These are phyloP conservation scores for Saitoella complicata DNA, from an alignment of 805 yeast species.

Conservation along the genomic window DNA sequence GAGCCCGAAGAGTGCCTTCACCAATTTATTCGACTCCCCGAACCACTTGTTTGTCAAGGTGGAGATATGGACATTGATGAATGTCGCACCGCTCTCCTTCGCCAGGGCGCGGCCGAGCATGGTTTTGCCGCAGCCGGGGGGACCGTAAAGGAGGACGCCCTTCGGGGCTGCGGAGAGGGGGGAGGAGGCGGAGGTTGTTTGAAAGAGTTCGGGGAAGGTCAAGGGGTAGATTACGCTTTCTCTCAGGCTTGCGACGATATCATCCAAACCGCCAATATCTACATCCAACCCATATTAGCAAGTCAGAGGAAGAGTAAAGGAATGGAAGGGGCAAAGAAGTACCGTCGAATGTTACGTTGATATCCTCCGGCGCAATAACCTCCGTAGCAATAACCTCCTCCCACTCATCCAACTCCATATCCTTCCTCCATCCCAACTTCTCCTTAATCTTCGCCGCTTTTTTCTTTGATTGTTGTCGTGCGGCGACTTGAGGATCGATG, in stretches of 20 bases:
- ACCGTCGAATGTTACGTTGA: slow-evolving; percentile 47
- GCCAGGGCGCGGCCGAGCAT: slow-evolving; percentile 95
- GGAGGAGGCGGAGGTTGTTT: slow-evolving; percentile 34
- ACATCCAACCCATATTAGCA: background rate
- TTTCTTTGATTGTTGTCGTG: no score
- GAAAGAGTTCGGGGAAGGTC: slow-evolving; percentile 23
- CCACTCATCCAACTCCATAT: slow-evolving; percentile 43
- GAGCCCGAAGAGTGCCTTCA: slow-evolving; percentile 79
- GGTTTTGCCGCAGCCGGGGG: slow-evolving; percentile 97
- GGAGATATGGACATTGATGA: slow-evolving; percentile 82
- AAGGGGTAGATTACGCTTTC: slow-evolving; percentile 84
- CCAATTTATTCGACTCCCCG: slow-evolving; percentile 88
- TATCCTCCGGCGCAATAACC: slow-evolving; percentile 73
- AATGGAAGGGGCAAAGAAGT: slow-evolving; percentile 4
- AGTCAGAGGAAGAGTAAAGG: background rate
- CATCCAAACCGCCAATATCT: slow-evolving; percentile 81
- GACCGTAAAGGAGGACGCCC: slow-evolving; percentile 84
- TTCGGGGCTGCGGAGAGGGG: slow-evolving; percentile 72
- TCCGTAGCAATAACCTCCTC: slow-evolving; percentile 64
- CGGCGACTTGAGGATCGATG: no score
- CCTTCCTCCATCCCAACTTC: no score
- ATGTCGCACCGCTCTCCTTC: slow-evolving; percentile 77
- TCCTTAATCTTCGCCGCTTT: no score
- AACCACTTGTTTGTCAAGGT: slow-evolving; percentile 95
- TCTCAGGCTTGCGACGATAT: slow-evolving; percentile 64